Evolutionary conservation across 2,329 filamentous ascomycete species (phyloP), one percentile per base, ranked within the genome.

Genomic region (Chlorencoelia australis): DNA sequence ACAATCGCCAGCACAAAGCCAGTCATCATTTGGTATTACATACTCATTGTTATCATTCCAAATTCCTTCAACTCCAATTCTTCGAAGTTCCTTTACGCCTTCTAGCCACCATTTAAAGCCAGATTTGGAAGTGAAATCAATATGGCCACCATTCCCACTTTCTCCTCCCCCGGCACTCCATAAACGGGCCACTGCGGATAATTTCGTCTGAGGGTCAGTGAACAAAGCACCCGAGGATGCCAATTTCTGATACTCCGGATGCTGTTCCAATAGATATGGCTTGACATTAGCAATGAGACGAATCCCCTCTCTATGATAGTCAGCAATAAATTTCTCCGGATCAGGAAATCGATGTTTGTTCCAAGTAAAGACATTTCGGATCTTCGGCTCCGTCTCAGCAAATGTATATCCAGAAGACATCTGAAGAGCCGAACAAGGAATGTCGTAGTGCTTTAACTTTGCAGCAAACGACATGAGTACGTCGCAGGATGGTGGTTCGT

Each of bases 1-100:
- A 9, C 55, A 45, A 2, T 67, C 53, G 2, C 59, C 61, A 0
- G 72, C 69, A 34, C 75, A 70, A 38, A 73, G 59, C 79, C 79
- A 84, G 16, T 69, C 63, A 41, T 85, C 80, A 42, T 73, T 65
- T 0, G 75, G 68, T 3, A 82, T 66, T 1, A 73, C 76, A 54
- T 83, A 85, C 55, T 85, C 80, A 46, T 84, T 85, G 57, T 85
- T 85, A 53, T 85, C 80, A 46, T 85, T 85, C 80, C 81, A 85
- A 60, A 84, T 82, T 31, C 69, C 79, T 46, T 83, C 79, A 38
- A 85, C 79, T 1, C 79, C 79, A 7, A 73, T 59, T 17, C 70
- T 60, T 37, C 73, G 73, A 2, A 85, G 63, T 33, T 66, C 68
- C 40, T 71, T 68, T 7, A 82, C 72, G 2, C 80, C 79, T 1